Evolutionary conservation across 495 filamentous ascomycete genomes (phyloP), one percentile per base, ranked within the genome.

Genomic region (Penicillium odoratum): DNA sequence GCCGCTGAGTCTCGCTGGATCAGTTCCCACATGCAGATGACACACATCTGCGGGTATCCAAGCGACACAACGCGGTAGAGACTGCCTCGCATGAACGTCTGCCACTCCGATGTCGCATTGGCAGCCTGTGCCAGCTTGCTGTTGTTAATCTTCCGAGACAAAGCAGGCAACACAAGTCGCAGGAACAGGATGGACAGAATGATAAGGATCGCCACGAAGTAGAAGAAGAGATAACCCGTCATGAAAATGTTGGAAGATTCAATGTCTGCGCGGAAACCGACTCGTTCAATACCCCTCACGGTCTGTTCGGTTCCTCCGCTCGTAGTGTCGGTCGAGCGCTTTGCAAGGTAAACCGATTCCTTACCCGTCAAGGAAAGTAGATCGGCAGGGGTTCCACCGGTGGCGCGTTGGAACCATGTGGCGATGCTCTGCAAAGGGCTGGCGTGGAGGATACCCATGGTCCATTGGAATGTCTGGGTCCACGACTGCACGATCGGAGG

Each of bases 401-500:
- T 98, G 6, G 94, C 80, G 31, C 92, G 88, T 72, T 96, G 93
- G 70, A 97, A 98, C 94, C 94, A 98, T 26, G 91, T 95, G 45
- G 89, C 85, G 59, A 97, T 90, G 30, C 80, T 76, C 68, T 98
- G 88, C 67, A 98, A 82, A 73, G 96, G 96, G 43, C 77, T 78
- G 58, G 95, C 81, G 52, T 83, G 82, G 62, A 98, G 93, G 64
- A 98, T 91, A 60, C 94, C 94, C 89, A 98, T 91, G 67, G 85
- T 93, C 94, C 94, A 98, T 72, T 93, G 86, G 77, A 97, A 97
- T 64, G 96, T 91, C 75, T 98, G 93, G 2, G 93, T 97, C 94
- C 94, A 98, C 0, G 92, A 82, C 64, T 88, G 83, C 33, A 94
- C 94, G 42, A 96, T 88, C 0, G 94, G 94, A 4, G 93, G 94